Evolutionary conservation across 495 filamentous ascomycete species (phyloP), one percentile per base, ranked within the genome.

Genomic region (Neurospora sp.): DNA sequence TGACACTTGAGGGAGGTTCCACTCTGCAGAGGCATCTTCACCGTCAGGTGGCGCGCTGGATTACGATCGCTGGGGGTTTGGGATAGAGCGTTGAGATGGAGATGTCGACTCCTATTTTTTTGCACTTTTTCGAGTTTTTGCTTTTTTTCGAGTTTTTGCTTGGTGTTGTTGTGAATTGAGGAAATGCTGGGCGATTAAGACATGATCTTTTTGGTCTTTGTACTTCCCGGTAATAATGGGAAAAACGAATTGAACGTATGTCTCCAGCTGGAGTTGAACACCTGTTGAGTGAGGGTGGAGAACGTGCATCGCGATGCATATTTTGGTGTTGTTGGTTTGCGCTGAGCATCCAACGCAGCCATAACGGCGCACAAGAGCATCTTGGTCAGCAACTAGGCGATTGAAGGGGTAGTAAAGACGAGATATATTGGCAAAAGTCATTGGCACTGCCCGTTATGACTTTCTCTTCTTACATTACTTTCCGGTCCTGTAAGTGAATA

Each of bases 11-110:
- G 81, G 78, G 82, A 86, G 83, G 83, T 39, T 77, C 82, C 82
- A 87, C 82, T 83, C 84, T 84, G 84, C 84, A 85, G 83, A 86
- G 83, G 68, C 74, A 80, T 84, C 82, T 83, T 82, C 81, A 81
- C 84, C 84, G 83, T 83, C 84, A 81, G 79, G 78, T 86, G 83
- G 85, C 85, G 81, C 78, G 82, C 78, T 83, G 85, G 82, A 83
- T 81, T 75, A 87, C 85, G 84, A 79, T 80, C 81, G 82, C 83
- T 83, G 75, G 81, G 82, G 82, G 85, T 70, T 83, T 84, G 84
- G 83, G 81, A 82, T 73, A 72, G 75, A 78, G 77, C 71, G 77
- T 75, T 73, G 82, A 84, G 83, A 83, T 83, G 83, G 84, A 78
- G 84, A 81, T 75, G 82, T 79, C 82, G 73, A 85, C 84, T 81